These are phyloP conservation scores for Ephemerocybe angulata DNA, from an alignment of 768 basidiomycete genomes.

Conservation along the genomic window DNA sequence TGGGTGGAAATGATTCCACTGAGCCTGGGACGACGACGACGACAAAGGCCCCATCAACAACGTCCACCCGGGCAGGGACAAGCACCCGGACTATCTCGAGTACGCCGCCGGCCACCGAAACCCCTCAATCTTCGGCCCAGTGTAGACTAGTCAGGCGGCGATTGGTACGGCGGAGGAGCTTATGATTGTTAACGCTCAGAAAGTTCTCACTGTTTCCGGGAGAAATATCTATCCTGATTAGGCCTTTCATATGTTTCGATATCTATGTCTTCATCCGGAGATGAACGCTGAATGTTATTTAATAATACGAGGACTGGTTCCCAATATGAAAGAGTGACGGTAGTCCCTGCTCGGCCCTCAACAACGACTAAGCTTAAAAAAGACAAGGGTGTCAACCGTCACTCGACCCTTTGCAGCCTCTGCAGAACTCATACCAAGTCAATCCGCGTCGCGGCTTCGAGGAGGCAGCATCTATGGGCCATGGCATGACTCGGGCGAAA, in stretches of 20 bases:
- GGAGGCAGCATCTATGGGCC: too few species aligned
- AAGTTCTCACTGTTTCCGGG: conserved; percentile 7
- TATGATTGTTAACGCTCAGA: background rate
- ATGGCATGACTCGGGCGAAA: too few species aligned
- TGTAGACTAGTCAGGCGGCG: conserved; percentile 18
- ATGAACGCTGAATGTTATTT: background rate
- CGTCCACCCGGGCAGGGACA: conserved; percentile 5
- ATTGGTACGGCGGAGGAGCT: conserved; percentile 16
- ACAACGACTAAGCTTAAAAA: background rate
- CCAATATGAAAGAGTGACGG: conserved; percentile 6
- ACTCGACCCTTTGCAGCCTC: too few species aligned
- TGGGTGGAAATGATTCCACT: conserved; percentile 17
- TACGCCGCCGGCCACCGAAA: background rate
- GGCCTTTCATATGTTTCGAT: background rate
- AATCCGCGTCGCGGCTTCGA: too few species aligned
- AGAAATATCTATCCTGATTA: background rate
- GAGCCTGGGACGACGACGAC: conserved; percentile 11
- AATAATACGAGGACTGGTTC: background rate
- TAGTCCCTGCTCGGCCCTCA: background rate
- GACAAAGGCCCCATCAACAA: conserved; percentile 5
- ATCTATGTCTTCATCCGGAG: background rate
- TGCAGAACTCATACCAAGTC: too few species aligned
- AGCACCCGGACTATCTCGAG: conserved; percentile 1
- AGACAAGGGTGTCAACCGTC: too few species aligned
- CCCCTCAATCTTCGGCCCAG: conserved; percentile 1